These are phyloP conservation scores for Datisca glomerata DNA, from an alignment of 306 rosid genomes.

Conservation along the genomic window DNA sequence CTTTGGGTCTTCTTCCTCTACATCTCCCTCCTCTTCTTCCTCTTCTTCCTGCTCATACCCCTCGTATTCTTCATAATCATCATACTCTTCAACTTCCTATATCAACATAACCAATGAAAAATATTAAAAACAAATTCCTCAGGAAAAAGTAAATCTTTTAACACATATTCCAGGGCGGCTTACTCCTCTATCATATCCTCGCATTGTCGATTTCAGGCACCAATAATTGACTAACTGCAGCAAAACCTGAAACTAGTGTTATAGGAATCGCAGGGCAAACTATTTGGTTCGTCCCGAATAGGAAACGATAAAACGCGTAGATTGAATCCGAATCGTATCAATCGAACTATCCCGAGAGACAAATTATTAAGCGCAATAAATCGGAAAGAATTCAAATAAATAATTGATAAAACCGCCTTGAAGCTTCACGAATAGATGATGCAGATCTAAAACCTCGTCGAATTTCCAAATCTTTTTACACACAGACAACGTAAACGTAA, in stretches of 20 bases:
- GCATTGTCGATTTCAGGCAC: conserved; percentile 28
- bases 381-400: too few species aligned
- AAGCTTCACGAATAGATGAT: too few species aligned
- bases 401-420: too few species aligned
- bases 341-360: too few species aligned
- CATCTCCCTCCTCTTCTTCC: conserved; percentile 37
- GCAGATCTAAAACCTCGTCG: too few species aligned
- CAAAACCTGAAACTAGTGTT: conserved; percentile 7
- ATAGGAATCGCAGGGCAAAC: too few species aligned
- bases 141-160: not conserved
- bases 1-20: conserved; percentile 38
- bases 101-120: not conserved
- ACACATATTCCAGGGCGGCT: not conserved
- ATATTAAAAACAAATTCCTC: not conserved
- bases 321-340: too few species aligned
- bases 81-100: conserved; percentile 5
- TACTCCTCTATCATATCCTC: conserved; percentile 51
- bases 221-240: not conserved
- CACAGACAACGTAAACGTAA: too few species aligned
- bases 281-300: too few species aligned
- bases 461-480: too few species aligned
- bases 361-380: too few species aligned
- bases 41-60: conserved; percentile 29
- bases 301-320: too few species aligned
- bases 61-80: conserved; percentile 32